Percentiles rank a stretch among this genome's conserved stretches.
Conservation (phyloP, 2,329 filamentous ascomycete species). For the Cyphellophora europaea region DNA sequence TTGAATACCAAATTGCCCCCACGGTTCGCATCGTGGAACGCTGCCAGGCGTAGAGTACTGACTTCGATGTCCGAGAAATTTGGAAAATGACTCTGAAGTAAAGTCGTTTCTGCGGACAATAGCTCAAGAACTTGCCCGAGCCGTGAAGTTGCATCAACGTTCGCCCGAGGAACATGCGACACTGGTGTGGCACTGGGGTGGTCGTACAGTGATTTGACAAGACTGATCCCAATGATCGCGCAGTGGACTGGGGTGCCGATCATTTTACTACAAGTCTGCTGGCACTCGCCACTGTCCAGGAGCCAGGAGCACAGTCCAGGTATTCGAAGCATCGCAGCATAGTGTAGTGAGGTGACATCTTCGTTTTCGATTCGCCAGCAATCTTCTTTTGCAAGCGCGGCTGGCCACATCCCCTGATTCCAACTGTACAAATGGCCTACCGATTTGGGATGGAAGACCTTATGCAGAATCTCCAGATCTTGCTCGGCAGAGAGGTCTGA, state of each 20-base stretch:
- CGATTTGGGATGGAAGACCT: neutral
- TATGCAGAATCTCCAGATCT: neutral
- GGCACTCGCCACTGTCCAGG: neutral
- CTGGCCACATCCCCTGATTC: neutral
- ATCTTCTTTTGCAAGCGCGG: neutral
- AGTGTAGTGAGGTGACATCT: neutral
- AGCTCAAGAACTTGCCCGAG: too few species aligned
- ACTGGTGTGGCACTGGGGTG: too few species aligned
- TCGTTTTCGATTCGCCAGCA: neutral
- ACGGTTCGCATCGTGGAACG: too few species aligned
- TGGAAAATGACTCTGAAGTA: too few species aligned
- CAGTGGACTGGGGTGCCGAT: neutral
- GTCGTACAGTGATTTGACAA: too few species aligned
- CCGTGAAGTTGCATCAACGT: too few species aligned
- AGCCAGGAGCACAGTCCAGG: neutral
- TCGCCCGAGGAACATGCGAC: too few species aligned
- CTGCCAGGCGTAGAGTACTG: neutral
- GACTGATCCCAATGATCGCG: neutral
- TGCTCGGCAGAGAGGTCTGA: neutral
- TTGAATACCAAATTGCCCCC: neutral
- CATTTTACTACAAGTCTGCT: neutral
- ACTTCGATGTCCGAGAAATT: too few species aligned
- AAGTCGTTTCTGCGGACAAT: too few species aligned
- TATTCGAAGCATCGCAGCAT: neutral
- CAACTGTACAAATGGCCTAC: neutral